These are phyloP conservation scores for Trametes versicolor DNA, from an alignment of 1,284 basidiomycete species.

Conservation along the genomic window DNA sequence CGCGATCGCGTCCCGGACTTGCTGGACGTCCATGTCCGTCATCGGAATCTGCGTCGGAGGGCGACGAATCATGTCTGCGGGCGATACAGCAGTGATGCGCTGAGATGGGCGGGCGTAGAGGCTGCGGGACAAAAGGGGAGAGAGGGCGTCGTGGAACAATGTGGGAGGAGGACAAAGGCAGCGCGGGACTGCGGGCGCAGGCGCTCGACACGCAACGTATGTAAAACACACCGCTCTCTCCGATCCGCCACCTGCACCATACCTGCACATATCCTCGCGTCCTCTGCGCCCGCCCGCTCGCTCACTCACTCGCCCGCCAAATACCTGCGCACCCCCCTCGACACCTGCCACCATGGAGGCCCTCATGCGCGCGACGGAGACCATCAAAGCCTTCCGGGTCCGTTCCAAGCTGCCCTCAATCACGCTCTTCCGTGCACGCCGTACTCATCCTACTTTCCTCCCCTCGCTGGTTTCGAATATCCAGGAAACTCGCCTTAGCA, in stretches of 20 bases:
- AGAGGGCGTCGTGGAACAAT: slow-evolving; percentile 31
- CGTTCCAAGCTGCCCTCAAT: slow-evolving; percentile 35
- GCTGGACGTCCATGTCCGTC: slow-evolving; percentile 78
- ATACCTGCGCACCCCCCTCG: slow-evolving; percentile 8
- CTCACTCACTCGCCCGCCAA: slow-evolving; percentile 16
- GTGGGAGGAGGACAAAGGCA: slow-evolving; percentile 20
- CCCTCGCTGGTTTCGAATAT: slow-evolving; percentile 3
- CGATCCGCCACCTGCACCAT: slow-evolving; percentile 19
- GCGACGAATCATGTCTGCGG: slow-evolving; percentile 71
- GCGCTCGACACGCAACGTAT: slow-evolving; percentile 26
- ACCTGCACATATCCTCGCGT: slow-evolving; percentile 22
- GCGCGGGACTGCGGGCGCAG: slow-evolving; percentile 29
- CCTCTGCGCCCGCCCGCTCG: slow-evolving; percentile 12
- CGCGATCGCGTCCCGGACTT: slow-evolving; percentile 68
- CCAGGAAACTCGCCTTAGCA: slow-evolving; percentile 86
- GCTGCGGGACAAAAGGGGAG: slow-evolving; percentile 11
- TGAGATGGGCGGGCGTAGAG: slow-evolving; percentile 10
- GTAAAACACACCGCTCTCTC: slow-evolving; percentile 23
- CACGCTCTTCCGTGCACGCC: slow-evolving; percentile 7
- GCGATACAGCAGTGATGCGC: slow-evolving; percentile 16
- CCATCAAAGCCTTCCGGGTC: slow-evolving; percentile 79
- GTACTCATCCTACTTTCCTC: slow-evolving; percentile 15
- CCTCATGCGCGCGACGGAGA: slow-evolving; percentile 69
- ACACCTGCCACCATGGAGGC: slow-evolving; percentile 60
- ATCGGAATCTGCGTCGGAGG: slow-evolving; percentile 78